phyloP scores from a whole-genome alignment of 768 basidiomycete species.

The Vararia minispora region DNA sequence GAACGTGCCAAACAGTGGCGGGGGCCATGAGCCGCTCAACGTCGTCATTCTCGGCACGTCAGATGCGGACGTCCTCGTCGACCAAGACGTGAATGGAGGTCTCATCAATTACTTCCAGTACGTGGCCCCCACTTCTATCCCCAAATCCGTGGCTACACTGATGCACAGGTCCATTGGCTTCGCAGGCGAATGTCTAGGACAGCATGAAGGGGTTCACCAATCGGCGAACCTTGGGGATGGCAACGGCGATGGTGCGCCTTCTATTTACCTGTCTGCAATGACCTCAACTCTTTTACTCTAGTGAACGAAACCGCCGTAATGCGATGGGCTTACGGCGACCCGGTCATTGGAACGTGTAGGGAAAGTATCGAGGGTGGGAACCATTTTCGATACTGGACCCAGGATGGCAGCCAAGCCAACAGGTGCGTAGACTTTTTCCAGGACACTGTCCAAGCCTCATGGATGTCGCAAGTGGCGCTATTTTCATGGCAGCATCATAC shows the following conservation, averaged over 20 bases:
- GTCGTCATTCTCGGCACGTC: slow-evolving; percentile 71
- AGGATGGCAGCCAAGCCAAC: slow-evolving; percentile 52
- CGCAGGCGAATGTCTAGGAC: slow-evolving; percentile 74
- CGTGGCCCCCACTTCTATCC: slow-evolving; percentile 19
- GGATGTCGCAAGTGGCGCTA: slow-evolving; percentile 38
- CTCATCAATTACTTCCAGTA: slow-evolving; percentile 75
- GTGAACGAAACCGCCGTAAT: slow-evolving; percentile 80
- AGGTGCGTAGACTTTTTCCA: slow-evolving; percentile 29
- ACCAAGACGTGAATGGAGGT: slow-evolving; percentile 53
- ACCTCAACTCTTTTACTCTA: slow-evolving; percentile 17
- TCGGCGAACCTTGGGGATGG: slow-evolving; percentile 78
- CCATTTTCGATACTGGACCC: slow-evolving; percentile 84
- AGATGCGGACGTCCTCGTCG: slow-evolving; percentile 53
- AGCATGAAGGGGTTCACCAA: slow-evolving; percentile 61
- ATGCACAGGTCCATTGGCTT: slow-evolving; percentile 53
- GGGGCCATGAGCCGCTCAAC: slow-evolving; percentile 68
- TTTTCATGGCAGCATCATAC: slow-evolving; percentile 68
- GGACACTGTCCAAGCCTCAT: neutral
- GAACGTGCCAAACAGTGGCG: slow-evolving; percentile 1
- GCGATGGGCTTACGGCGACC: slow-evolving; percentile 76
- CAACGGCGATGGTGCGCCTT: slow-evolving; percentile 47
- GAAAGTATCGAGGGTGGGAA: slow-evolving; percentile 82
- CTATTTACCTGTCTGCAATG: neutral
- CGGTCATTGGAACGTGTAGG: slow-evolving; percentile 70
- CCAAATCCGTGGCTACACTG: neutral